Base-by-base conservation (phyloP, 805 yeast species). In the Metschnikowia orientalis region DNA sequence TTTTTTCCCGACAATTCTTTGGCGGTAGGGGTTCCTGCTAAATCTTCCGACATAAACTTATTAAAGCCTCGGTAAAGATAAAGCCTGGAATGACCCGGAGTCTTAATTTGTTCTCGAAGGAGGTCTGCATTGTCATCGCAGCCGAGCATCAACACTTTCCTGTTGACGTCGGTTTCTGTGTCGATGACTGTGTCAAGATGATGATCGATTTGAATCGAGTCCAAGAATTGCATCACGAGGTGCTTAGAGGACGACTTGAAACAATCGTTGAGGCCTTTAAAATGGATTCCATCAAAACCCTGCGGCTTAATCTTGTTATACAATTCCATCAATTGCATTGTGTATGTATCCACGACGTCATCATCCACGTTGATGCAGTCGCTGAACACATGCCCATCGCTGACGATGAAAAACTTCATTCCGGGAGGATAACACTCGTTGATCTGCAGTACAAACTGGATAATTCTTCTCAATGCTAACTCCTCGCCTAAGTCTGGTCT, bases 321-420 rank as follows among this genome's bases (percentile, higher is more conserved):
- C 8, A 76, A 47, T n/a, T 48, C 48, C 40, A 65, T 67, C 37
- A 77, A 61, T 18, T 63, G 59, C 4, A 41, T 47, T 1, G 77
- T 71, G 42, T 74, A 77, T 8, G 34, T 44, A 44, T 71, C 72
- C 23, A 77, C 81, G 32, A 63, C 62, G 23, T 61, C 62, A 48
- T 76, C 82, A 48, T 73, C 77, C 20, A 75, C 81, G 21, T 78
- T 79, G 49, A 77, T 56, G 47, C 81, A 76, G 49, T 77, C 81
- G 35, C 79, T 71, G 50, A 77, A 77, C 10, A 77, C 82, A 47
- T 77, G 82, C 0, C 82, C 81, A 45, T 77, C 82, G 48, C 78
- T 71, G 18, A 77, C 79, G 44, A 77, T 73, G 63, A 67, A 70
- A 19, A 75, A 50, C 35, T 69, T 65, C 55, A 75, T 56, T 2